A percentile compares a stretch with the other conserved stretches of the same genome.
Conservation (phyloP, 805 yeast species). For the Kazachstania africana region DNA sequence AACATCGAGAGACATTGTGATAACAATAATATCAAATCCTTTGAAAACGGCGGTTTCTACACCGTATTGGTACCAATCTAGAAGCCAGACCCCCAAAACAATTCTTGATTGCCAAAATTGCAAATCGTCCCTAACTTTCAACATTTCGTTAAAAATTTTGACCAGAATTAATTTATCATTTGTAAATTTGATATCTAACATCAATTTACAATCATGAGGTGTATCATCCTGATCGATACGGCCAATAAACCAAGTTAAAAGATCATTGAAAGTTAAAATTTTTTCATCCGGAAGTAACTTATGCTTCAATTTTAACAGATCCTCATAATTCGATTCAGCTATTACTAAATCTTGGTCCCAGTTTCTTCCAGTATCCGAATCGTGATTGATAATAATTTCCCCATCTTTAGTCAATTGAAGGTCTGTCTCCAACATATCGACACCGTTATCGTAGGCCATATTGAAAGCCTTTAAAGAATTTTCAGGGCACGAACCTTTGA, state of each 20-base stretch:
- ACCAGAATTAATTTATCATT: conserved; percentile 34
- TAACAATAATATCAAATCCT: conserved; percentile 27
- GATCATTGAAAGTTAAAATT: conserved; percentile 33
- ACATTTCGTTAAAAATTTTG: conserved; percentile 28
- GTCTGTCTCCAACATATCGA: conserved; percentile 42
- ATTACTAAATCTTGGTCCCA: conserved; percentile 32
- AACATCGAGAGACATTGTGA: conserved; percentile 25
- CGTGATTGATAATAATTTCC: conserved; percentile 45
- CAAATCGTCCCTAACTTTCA: conserved; percentile 29
- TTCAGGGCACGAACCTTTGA: conserved; percentile 31
- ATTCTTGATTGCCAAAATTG: conserved; percentile 34
- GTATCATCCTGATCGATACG: too few species aligned
- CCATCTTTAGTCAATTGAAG: conserved; percentile 43
- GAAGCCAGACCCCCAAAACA: conserved; percentile 43
- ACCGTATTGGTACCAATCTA: conserved; percentile 34
- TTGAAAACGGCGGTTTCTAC: conserved; percentile 29
- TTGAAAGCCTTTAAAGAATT: conserved; percentile 36
- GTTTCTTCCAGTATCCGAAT: conserved; percentile 36
- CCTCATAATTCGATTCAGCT: conserved; percentile 26
- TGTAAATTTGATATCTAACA: conserved; percentile 42
- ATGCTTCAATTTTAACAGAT: conserved; percentile 26
- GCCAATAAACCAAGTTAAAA: conserved; percentile 29
- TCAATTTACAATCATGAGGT: conserved; percentile 28
- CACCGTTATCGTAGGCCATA: conserved; percentile 36
- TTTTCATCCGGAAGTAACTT: conserved; percentile 26